Evolutionary conservation across 2,329 filamentous ascomycete genomes (phyloP), one percentile per base, ranked within the genome.

Genomic region (Clonostachys chloroleuca): DNA sequence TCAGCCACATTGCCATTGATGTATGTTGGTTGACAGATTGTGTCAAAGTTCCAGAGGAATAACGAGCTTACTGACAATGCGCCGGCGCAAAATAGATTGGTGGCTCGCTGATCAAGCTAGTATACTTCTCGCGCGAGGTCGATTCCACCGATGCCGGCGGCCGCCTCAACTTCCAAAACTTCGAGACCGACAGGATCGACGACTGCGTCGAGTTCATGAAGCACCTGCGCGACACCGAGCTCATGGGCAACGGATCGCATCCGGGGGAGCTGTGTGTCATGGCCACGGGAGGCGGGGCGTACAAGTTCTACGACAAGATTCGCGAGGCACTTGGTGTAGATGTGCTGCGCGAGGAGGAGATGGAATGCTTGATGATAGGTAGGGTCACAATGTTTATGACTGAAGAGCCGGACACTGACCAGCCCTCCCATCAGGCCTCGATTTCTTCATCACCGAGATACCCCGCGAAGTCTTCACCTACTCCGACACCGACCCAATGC

Each of bases 381-480:
- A 66, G 54, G 74, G 24, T 10, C 24, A 10, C 24, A 30, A 30
- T 30, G 24, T 54, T 5, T 12, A 20, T 30, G 8, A 6, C 5
- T 20, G 20, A n/a, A 12, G 14, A n/a, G 36, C 36, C 12, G 36
- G 36, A 39, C 12, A 8, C 36, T 39, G 14, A 39, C 17, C 10
- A 39, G 14, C 17, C 17, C 12, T 39, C 36, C 46, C 40, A 35
- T 5, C 57, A 90, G 91, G 92, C 12, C 83, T 99, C 40, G 94
- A 99, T 65, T 99, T 97, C 72, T 97, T 99, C 75, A 97, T 97
- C 62, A 95, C 90, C 54, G 92, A 97, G 64, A 97, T 99, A 50
- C 94, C 94, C 17, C 84, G 87, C 56, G 94, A 99, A 69, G 92
- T 99, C 47, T 99, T 99, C 62, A 96, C 91, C 17, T 97, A 97